Evolutionary conservation across 176 grass and related monocot genomes (phyloP), one percentile per base, ranked within the genome.

Genomic region (Ampelocalamus luodianensis): DNA sequence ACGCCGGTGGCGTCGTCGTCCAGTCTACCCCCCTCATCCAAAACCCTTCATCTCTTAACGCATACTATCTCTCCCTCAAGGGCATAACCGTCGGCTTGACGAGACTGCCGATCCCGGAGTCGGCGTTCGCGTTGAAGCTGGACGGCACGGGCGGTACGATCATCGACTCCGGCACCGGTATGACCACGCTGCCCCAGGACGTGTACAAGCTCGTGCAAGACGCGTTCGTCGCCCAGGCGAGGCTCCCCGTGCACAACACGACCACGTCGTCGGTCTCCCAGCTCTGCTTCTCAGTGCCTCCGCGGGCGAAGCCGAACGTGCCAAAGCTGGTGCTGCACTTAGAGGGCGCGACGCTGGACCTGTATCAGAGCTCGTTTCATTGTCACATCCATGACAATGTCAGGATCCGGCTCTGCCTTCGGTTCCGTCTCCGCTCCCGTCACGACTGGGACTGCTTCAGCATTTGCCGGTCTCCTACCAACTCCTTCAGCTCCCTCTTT

Each of bases 161-260:
- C 18, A 87, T 92, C 36, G 87, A 92, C 42, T 92, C 87, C 0
- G 87, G 87, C 42, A 90, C 75, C 17, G n/a, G 72, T 76, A 79
- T 89, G 10, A 86, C 85, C 4, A 2, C 4, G 58, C 68, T 93
- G 20, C 83, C 64, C 18, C 65, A 65, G 22, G 73, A 20, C 4
- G 85, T 36, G 29, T 93, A 86, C 72, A 39, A 58, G 10, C 82
- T 85, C 48, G 9, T 90, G 58, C 50, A 13, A 23, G 51, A 69
- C 4, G 82, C 77, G 22, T 93, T 91, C 66, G 65, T 79, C 32
- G 49, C 64, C 1, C 85, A 90, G 70, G 51, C 42, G 71, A 72
- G 51, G 9, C 82, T 90, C 8, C 61, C 88, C 10, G 69, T 90
- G 68, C 32, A 50, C 29, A 89, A 92, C 4, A 15, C 74, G 0